These are phyloP conservation scores for Moringa oleifera DNA, from an alignment of 345 rosid genomes.

Conservation along the genomic window DNA sequence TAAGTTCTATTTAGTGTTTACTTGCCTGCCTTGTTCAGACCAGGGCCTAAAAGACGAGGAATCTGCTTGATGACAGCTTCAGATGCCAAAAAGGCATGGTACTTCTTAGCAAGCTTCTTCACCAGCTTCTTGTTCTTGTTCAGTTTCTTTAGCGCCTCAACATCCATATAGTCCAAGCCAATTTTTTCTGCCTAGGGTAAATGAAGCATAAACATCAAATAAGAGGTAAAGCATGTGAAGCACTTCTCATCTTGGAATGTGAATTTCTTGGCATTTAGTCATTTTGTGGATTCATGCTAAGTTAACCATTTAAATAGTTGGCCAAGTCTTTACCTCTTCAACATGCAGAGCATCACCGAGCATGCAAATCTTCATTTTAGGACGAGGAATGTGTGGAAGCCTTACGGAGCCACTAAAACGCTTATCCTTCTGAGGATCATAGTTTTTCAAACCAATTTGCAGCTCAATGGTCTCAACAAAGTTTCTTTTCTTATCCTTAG, in stretches of 20 bases:
- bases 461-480: constrained; percentile 75
- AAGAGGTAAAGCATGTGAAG: background rate
- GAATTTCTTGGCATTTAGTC: background rate
- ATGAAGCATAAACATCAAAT: too few relatives aligned
- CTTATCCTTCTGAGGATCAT: constrained; percentile 83
- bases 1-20: too few relatives aligned
- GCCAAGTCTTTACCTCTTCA: constrained; percentile 49
- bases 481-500: constrained; percentile 52
- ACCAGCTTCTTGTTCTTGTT: constrained; percentile 68
- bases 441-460: constrained; percentile 75
- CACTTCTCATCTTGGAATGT: background rate
- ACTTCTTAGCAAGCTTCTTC: constrained; percentile 63
- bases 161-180: constrained; percentile 55
- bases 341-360: constrained; percentile 88
- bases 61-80: constrained; percentile 68
- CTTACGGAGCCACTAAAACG: constrained; percentile 84
- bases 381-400: constrained; percentile 77
- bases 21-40: constrained; percentile 80
- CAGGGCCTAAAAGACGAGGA: constrained; percentile 67
- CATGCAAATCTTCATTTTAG: constrained; percentile 81
- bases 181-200: constrained; percentile 47
- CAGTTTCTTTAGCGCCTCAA: constrained; percentile 56
- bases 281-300: background rate
- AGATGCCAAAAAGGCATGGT: constrained; percentile 62
- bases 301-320: background rate